Conservation (phyloP, 2,329 filamentous ascomycete species). For the Macrophomina phaseolina region DNA sequence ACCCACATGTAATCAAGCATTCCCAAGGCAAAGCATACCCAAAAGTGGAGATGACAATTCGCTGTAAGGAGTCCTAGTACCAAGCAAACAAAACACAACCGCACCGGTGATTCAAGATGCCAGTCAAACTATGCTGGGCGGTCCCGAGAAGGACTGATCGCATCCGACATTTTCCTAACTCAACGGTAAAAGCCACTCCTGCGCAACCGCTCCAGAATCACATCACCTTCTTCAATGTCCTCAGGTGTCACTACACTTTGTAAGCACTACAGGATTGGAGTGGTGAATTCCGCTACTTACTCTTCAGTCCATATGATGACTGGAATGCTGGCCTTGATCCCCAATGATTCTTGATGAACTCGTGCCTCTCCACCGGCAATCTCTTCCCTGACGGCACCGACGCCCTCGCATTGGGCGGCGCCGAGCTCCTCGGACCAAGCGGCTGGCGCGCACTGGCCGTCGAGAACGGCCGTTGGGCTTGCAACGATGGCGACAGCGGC, state of each 20-base stretch:
- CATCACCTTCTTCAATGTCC: slow-evolving; percentile 19
- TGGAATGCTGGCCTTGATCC: slow-evolving; percentile 11
- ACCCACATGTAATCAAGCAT: background rate
- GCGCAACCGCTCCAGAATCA: slow-evolving; percentile 1
- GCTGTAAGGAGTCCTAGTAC: background rate
- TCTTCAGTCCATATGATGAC: slow-evolving; percentile 19
- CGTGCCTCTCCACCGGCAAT: background rate
- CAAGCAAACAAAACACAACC: background rate
- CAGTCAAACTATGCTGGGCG: background rate
- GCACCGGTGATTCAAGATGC: background rate
- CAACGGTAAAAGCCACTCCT: slow-evolving; percentile 12
- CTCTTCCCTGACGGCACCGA: slow-evolving; percentile 8
- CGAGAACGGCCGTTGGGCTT: background rate
- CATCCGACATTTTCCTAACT: background rate
- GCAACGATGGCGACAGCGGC: slow-evolving; percentile 1
- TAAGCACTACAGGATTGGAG: background rate
- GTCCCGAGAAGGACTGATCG: background rate
- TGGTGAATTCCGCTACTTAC: background rate
- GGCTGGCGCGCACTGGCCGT: background rate
- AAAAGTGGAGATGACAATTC: background rate
- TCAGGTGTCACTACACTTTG: background rate
- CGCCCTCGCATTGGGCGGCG: background rate
- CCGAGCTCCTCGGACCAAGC: background rate
- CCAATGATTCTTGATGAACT: slow-evolving; percentile 21
- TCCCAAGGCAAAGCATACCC: background rate